Evolutionary conservation across 2,329 filamentous ascomycete genomes (phyloP), one percentile per base, ranked within the genome.

Genomic region (Tolypocladium ophioglossoides): DNA sequence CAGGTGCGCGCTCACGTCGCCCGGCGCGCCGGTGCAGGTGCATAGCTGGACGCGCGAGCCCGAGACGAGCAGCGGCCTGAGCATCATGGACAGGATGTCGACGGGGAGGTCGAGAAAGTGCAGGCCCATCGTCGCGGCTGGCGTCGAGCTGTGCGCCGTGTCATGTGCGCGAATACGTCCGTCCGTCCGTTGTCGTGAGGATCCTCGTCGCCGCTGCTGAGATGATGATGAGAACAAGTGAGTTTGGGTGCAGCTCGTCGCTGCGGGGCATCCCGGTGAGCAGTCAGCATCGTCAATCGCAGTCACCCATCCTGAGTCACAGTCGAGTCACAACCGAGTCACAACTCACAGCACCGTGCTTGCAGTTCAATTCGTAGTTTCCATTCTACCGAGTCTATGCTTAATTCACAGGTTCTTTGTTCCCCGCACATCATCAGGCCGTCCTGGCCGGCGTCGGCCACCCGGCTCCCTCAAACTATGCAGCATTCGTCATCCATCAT

Each of bases 341-440:
- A 44, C 46, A 7, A 5, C 4, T 48, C 27, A n/a, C 12, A 12
- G 18, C 18, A 11, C 11, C 6, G 4, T 32, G 20, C 40, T 4
- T 16, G 20, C 14, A 27, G 51, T 35, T 20, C 10, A 22, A 40
- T 22, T 58, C 60, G 55, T 67, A 58, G 63, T 64, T 63, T 69
- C 57, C 62, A 67, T 68, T 69, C 65, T 68, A 70, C 68, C 64
- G 58, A 68, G 61, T 70, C 66, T 69, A 70, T 66, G 62, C 66
- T 64, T 61, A 63, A 65, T 63, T 64, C 63, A 66, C 58, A 62
- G 59, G 60, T 61, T 59, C 52, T 63, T 58, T 57, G 41, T 58
- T 52, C 56, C 55, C 57, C 55, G 53, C 54, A 57, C 51, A 55
- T 57, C 51, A 50, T 56, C 54, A 56, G 55, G 55, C 53, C 46